phyloP scores from a whole-genome alignment of 768 basidiomycete genomes.

The Panellus pusillus region DNA sequence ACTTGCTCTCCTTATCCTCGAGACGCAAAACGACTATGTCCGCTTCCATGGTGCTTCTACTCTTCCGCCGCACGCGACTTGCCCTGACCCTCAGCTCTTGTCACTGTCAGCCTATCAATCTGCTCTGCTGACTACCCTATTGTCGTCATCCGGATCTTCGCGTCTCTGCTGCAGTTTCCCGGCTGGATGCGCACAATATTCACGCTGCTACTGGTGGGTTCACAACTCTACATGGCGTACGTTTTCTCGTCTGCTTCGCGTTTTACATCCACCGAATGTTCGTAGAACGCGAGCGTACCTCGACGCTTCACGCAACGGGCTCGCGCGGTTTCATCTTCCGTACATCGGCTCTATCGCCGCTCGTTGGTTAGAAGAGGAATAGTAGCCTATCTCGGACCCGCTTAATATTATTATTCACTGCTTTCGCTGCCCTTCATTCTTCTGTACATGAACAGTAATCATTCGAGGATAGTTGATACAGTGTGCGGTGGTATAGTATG shows the following conservation, averaged over 20 bases:
- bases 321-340: constrained; percentile 63
- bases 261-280: constrained; percentile 14
- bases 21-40: constrained; percentile 75
- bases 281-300: constrained; percentile 50
- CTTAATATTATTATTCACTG: constrained; percentile 11
- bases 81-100: constrained; percentile 6
- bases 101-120: constrained; percentile 71
- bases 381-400: not conserved
- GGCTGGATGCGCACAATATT: constrained; percentile 50
- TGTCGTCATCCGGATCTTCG: constrained; percentile 53
- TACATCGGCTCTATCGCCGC: constrained; percentile 65
- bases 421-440: not conserved
- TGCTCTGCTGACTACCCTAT: constrained; percentile 65
- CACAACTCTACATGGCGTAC: constrained; percentile 57
- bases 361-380: constrained; percentile 67
- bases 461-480: constrained; percentile 34
- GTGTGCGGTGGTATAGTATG: constrained; percentile 25
- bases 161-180: constrained; percentile 53
- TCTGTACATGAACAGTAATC: constrained; percentile 15
- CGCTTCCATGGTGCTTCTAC: constrained; percentile 67
- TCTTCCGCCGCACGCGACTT: not conserved
- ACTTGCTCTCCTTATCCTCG: constrained; percentile 62
- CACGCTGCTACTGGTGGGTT: constrained; percentile 43
- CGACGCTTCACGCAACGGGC: constrained; percentile 50
- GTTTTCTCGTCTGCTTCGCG: constrained; percentile 24